Conservation (phyloP, 495 filamentous ascomycete genomes). For the Hypoxylon intermedium region DNA sequence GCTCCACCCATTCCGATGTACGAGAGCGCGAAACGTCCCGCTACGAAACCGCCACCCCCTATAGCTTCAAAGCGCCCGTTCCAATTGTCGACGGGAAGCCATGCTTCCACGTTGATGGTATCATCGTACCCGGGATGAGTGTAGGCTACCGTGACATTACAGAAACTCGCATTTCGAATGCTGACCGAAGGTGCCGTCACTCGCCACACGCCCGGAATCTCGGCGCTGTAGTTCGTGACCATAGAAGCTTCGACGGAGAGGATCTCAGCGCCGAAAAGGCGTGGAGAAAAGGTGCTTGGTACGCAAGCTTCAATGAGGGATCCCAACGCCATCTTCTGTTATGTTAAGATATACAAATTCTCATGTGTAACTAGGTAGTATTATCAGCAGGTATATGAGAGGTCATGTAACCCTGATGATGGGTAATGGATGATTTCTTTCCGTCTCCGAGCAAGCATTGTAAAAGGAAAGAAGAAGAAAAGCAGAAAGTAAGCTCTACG, state of each 20-base stretch:
- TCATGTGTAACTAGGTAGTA: too few species aligned
- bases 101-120: conserved; percentile 44
- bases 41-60: conserved; percentile 55
- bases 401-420: too few species aligned
- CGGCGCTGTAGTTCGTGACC: conserved; percentile 29
- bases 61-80: conserved; percentile 51
- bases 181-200: conserved; percentile 15
- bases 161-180: conserved; percentile 44
- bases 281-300: conserved; percentile 20
- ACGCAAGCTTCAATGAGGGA: conserved; percentile 13
- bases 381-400: too few species aligned
- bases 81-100: conserved; percentile 51
- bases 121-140: conserved; percentile 54
- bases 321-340: neutral
- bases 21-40: conserved; percentile 31
- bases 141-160: conserved; percentile 53
- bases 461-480: too few species aligned
- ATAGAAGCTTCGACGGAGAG: conserved; percentile 20
- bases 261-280: conserved; percentile 22
- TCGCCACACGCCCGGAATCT: neutral
- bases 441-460: too few species aligned
- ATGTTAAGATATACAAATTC: too few species aligned
- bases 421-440: too few species aligned
- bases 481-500: too few species aligned
- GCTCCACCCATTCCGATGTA: conserved; percentile 37